These are phyloP conservation scores for Annulohypoxylon bovei DNA, from an alignment of 495 filamentous ascomycete species.

Conservation along the genomic window DNA sequence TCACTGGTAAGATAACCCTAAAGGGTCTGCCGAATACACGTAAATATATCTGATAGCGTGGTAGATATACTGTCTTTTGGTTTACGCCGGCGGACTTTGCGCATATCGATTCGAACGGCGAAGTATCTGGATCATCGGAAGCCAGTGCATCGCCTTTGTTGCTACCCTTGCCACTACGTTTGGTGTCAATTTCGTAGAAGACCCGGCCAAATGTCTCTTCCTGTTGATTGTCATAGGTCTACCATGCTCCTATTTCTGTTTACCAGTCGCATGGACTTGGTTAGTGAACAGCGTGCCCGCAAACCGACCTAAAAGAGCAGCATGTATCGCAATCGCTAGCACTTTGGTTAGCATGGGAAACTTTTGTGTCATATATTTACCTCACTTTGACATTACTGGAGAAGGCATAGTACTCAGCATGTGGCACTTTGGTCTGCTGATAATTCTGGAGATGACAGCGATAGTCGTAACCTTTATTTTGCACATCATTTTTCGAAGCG, in stretches of 20 bases:
- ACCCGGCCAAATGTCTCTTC: not conserved
- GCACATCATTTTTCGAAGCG: not conserved
- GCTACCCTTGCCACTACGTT: not conserved
- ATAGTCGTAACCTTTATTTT: not conserved
- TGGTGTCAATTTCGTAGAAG: not conserved
- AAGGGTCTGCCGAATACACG: not conserved
- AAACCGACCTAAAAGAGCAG: conserved; percentile 23
- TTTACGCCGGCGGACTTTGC: not conserved
- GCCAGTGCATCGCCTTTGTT: not conserved
- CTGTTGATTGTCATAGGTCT: not conserved
- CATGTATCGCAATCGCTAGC: conserved; percentile 10
- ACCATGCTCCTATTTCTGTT: not conserved
- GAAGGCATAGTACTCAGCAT: not conserved
- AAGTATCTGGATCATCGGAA: not conserved
- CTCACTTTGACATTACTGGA: not conserved
- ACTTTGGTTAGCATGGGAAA: not conserved
- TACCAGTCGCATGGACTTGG: not conserved
- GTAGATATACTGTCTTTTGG: not conserved
- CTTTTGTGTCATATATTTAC: not conserved
- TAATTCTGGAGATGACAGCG: not conserved
- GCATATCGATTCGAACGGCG: not conserved
- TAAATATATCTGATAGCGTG: not conserved
- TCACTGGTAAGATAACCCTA: not conserved
- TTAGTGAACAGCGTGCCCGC: conserved; percentile 10
- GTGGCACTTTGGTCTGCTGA: not conserved